phyloP scores from a whole-genome alignment of 805 yeast genomes.

The Hanseniaspora jakobsenii region DNA sequence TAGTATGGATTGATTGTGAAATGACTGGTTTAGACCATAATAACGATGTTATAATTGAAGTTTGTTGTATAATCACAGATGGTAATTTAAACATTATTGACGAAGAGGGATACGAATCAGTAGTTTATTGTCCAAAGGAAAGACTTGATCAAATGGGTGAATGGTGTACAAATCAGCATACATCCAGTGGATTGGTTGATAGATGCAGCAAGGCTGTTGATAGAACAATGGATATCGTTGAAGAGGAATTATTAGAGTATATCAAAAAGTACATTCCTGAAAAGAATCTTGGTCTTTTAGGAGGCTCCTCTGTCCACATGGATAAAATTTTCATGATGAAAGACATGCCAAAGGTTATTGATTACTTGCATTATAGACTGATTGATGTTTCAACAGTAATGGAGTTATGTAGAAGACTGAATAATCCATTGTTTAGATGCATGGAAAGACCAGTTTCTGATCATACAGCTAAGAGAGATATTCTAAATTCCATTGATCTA shows the following conservation, averaged over 20 bases:
- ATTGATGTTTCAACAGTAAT: slow-evolving; percentile 80
- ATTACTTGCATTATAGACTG: slow-evolving; percentile 57
- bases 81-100: slow-evolving; percentile 63
- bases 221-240: slow-evolving; percentile 49
- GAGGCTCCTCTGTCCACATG: slow-evolving; percentile 88
- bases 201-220: slow-evolving; percentile 48
- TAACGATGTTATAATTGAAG: slow-evolving; percentile 78
- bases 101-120: slow-evolving; percentile 63
- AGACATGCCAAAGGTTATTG: slow-evolving; percentile 69
- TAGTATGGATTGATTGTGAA: slow-evolving; percentile 96
- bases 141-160: slow-evolving; percentile 64
- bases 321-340: slow-evolving; percentile 73
- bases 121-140: slow-evolving; percentile 53
- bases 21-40: slow-evolving; percentile 89
- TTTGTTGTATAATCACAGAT: slow-evolving; percentile 83
- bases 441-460: slow-evolving; percentile 39
- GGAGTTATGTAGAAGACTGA: slow-evolving; percentile 72
- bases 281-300: slow-evolving; percentile 53
- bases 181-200: slow-evolving; percentile 61
- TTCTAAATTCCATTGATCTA: slow-evolving; percentile 77
- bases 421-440: slow-evolving; percentile 43
- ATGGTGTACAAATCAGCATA: slow-evolving; percentile 83
- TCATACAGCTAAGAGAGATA: slow-evolving; percentile 86
- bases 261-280: slow-evolving; percentile 43
- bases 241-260: slow-evolving; percentile 51